phyloP scores from a whole-genome alignment of 2,329 filamentous ascomycete genomes.

The Neonectria faginata region DNA sequence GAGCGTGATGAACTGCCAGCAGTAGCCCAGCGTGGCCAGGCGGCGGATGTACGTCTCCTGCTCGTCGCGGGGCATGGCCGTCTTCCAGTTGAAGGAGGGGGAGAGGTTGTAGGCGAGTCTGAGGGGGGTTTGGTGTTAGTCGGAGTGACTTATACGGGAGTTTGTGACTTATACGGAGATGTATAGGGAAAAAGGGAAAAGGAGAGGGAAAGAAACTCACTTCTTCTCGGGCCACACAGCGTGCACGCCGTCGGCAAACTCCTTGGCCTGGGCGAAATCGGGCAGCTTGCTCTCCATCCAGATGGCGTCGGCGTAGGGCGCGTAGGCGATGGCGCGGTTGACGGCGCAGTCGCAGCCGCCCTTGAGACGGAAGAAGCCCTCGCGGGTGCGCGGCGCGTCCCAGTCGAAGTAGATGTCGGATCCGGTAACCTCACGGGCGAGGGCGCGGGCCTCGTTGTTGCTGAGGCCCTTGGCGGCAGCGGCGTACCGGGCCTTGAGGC shows the following conservation, averaged over 20 bases:
- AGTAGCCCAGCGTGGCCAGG: slow-evolving; percentile 89
- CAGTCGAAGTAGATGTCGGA: slow-evolving; percentile 92
- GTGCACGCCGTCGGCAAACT: slow-evolving; percentile 94
- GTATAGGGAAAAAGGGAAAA: not conserved
- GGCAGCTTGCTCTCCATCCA: slow-evolving; percentile 99
- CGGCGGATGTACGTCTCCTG: slow-evolving; percentile 98
- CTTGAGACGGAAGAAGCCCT: slow-evolving; percentile 94
- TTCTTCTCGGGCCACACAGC: slow-evolving; percentile 97
- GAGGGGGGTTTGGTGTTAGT: slow-evolving; percentile 31
- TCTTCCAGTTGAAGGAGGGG: slow-evolving; percentile 99
- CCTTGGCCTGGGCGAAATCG: slow-evolving; percentile 88
- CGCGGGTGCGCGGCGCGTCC: slow-evolving; percentile 91
- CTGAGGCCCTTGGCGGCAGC: slow-evolving; percentile 81
- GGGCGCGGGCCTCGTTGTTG: slow-evolving; percentile 82
- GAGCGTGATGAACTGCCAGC: slow-evolving; percentile 99
- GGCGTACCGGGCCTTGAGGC: slow-evolving; percentile 75
- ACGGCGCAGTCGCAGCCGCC: slow-evolving; percentile 92
- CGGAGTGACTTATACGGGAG: not conserved
- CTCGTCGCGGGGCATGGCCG: slow-evolving; percentile 89
- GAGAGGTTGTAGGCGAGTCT: slow-evolving; percentile 98
- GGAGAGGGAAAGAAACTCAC: slow-evolving; percentile 61
- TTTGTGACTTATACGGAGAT: slow-evolving; percentile 1
- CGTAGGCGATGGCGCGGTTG: slow-evolving; percentile 91
- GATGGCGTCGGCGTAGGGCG: slow-evolving; percentile 93
- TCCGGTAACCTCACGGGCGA: slow-evolving; percentile 82